phyloP scores from a whole-genome alignment of 371 early-diverging fungal genomes.

The Lichtheimia ornata region DNA sequence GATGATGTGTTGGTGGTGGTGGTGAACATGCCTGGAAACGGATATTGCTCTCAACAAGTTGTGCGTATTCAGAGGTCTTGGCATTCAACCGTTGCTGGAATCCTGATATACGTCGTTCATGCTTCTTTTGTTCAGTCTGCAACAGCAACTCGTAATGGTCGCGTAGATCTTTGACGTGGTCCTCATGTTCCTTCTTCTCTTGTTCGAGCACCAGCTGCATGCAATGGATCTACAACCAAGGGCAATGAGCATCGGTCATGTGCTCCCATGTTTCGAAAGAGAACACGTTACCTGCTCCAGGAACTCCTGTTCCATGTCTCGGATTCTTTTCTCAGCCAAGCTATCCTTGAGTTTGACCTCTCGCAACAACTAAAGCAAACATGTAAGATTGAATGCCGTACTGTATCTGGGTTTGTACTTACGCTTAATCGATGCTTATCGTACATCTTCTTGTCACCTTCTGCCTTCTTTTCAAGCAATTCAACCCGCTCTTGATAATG shows the following conservation, averaged over 20 bases:
- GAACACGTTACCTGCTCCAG: constrained; percentile 9
- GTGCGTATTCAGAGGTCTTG: constrained; percentile 26
- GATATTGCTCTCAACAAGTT: constrained; percentile 9
- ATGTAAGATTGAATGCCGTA: no score
- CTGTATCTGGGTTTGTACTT: constrained; percentile 7
- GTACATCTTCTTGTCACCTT: constrained; percentile 24
- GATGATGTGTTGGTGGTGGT: not conserved
- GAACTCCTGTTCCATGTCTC: constrained; percentile 22
- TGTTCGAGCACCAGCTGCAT: constrained; percentile 25
- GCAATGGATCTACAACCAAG: constrained; percentile 15
- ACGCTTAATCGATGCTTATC: constrained; percentile 35
- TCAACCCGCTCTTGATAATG: constrained; percentile 30
- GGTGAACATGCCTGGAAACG: constrained; percentile 3
- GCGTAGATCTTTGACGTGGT: constrained; percentile 21
- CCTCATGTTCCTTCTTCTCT: constrained; percentile 17
- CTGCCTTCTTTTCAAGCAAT: constrained; percentile 22
- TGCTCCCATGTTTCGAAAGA: no score
- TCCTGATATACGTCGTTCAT: constrained; percentile 23
- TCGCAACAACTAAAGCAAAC: constrained; percentile 21
- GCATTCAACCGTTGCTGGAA: constrained; percentile 34
- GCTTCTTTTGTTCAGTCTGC: constrained; percentile 33
- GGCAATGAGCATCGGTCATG: no score
- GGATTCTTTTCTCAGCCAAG: constrained; percentile 26
- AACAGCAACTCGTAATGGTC: constrained; percentile 22
- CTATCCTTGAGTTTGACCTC: constrained; percentile 35